Percentiles rank a stretch among this genome's conserved stretches.
Evolutionary conservation across 257 asterid species (phyloP).

Genomic region (Solanum dulcamara): DNA sequence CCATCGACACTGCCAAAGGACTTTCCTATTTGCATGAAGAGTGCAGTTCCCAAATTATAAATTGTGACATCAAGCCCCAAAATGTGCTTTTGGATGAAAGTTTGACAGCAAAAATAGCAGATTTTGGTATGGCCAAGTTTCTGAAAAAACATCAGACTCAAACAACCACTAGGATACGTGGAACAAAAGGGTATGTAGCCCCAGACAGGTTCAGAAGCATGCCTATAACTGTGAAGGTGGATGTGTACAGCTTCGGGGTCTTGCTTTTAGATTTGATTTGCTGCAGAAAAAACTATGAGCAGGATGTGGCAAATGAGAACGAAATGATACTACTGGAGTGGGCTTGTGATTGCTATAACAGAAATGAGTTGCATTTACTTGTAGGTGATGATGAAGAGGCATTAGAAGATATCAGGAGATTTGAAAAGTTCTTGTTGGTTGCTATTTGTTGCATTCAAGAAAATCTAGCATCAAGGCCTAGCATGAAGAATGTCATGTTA

Average conservation of each 20-base stretch:
- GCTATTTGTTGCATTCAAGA: constrained; percentile 33
- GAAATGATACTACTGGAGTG: not conserved
- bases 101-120: not conserved
- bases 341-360: not conserved
- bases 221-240: not conserved
- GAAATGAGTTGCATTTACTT: not conserved
- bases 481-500: constrained; percentile 22
- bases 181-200: not conserved
- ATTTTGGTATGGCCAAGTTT: not conserved
- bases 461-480: constrained; percentile 28
- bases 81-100: not conserved
- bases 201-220: not conserved
- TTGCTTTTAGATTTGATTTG: not conserved
- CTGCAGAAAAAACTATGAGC: not conserved
- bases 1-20: constrained; percentile 18
- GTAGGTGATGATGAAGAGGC: not conserved
- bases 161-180: not conserved
- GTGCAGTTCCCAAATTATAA: constrained; percentile 25
- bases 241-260: not conserved
- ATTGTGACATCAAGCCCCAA: not conserved
- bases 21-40: constrained; percentile 31
- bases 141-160: not conserved
- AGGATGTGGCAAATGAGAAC: not conserved
- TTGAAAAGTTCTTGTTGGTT: constrained; percentile 10
- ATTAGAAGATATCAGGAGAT: not conserved